A percentile compares a stretch with the other conserved stretches of the same genome.
phyloP scores from a whole-genome alignment of 805 yeast species.

The Metschnikowia dekortorum region DNA sequence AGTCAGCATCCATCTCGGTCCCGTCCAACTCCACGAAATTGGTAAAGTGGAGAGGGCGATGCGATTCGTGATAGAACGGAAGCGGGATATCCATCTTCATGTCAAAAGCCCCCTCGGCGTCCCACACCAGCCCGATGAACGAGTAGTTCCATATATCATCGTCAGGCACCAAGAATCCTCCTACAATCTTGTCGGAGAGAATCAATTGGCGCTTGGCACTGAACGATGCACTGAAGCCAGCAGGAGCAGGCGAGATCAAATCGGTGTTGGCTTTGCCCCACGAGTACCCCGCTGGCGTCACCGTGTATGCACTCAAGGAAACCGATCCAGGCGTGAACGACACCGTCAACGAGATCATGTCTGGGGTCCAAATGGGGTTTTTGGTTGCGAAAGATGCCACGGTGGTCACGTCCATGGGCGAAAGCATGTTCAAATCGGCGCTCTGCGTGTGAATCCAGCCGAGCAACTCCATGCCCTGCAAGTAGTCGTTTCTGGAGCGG shows the following conservation, averaged over 20 bases:
- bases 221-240: constrained; percentile 61
- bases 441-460: constrained; percentile 96
- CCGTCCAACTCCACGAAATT: constrained; percentile 66
- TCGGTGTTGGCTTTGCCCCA: constrained; percentile 76
- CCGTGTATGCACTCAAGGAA: constrained; percentile 60
- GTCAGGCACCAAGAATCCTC: constrained; percentile 82
- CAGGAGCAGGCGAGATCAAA: constrained; percentile 50
- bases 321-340: constrained; percentile 82
- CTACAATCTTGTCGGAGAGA: constrained; percentile 69
- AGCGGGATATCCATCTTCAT: constrained; percentile 76
- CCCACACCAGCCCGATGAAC: constrained; percentile 84
- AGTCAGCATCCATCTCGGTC: constrained; percentile 57
- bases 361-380: constrained; percentile 36
- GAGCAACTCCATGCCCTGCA: constrained; percentile 59
- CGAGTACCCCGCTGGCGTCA: constrained; percentile 59
- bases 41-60: constrained; percentile 84
- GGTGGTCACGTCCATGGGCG: constrained; percentile 67
- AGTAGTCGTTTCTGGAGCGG: constrained; percentile 28
- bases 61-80: constrained; percentile 78
- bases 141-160: constrained; percentile 87
- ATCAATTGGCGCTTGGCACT: constrained; percentile 64
- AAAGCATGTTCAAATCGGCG: constrained; percentile 56
- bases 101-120: constrained; percentile 51
- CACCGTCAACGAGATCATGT: constrained; percentile 57
- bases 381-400: constrained; percentile 43